phyloP scores from a whole-genome alignment of 371 early-diverging fungal genomes.

The Mucor piriformis region DNA sequence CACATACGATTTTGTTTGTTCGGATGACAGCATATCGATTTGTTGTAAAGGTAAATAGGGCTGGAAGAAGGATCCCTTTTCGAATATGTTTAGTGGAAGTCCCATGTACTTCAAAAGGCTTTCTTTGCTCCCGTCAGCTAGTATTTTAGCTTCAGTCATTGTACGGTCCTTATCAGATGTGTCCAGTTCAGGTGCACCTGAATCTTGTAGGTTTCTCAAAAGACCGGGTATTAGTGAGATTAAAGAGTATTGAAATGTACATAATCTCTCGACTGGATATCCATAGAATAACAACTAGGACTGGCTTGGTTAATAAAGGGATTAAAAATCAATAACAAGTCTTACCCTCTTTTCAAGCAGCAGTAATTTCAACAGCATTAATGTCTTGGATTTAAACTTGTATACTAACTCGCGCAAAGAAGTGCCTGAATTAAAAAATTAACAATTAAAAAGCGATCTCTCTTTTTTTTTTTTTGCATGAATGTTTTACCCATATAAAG shows the following conservation, averaged over 20 bases:
- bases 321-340: no score
- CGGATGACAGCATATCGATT: slow-evolving; percentile 73
- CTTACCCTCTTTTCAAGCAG: slow-evolving; percentile 71
- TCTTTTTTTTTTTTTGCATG: no score
- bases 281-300: slow-evolving; percentile 85
- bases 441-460: slow-evolving; percentile 8
- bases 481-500: slow-evolving; percentile 63
- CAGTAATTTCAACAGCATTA: slow-evolving; percentile 75
- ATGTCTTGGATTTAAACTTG: slow-evolving; percentile 75
- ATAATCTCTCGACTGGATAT: slow-evolving; percentile 77
- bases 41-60: slow-evolving; percentile 88
- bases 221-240: slow-evolving; percentile 74
- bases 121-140: slow-evolving; percentile 45
- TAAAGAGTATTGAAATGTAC: slow-evolving; percentile 80
- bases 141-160: slow-evolving; percentile 37
- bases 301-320: no score
- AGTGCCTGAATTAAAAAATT: slow-evolving; percentile 47
- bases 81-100: slow-evolving; percentile 75
- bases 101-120: slow-evolving; percentile 62
- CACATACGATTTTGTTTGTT: slow-evolving; percentile 69
- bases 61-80: slow-evolving; percentile 78
- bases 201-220: slow-evolving; percentile 63
- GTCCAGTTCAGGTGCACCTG: slow-evolving; percentile 64
- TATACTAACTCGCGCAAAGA: slow-evolving; percentile 72
- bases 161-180: slow-evolving; percentile 24